These are phyloP conservation scores for Heritiera fomes DNA, from an alignment of 345 rosid species.

Conservation along the genomic window DNA sequence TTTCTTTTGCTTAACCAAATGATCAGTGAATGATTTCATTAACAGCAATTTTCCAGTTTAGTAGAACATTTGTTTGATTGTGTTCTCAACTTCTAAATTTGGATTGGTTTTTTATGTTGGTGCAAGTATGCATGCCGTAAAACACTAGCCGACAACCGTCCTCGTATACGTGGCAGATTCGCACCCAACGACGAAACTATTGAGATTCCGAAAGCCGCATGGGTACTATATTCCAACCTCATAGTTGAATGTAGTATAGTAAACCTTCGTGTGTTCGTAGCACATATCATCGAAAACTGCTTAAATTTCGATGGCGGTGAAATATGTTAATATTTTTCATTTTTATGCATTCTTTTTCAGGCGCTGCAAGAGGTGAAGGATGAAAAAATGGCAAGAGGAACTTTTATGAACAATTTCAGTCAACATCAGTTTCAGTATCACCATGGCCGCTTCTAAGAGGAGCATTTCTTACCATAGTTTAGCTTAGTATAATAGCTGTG, in stretches of 20 bases:
- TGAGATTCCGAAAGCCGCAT: constrained; percentile 61
- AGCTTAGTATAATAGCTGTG: neutral
- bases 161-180: constrained; percentile 94
- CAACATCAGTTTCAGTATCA: constrained; percentile 42
- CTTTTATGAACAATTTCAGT: constrained; percentile 12
- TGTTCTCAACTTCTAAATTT: neutral
- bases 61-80: neutral
- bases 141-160: constrained; percentile 91
- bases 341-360: constrained; percentile 26
- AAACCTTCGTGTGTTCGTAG: neutral
- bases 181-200: constrained; percentile 77
- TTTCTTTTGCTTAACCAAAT: neutral
- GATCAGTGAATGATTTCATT: too few relatives aligned
- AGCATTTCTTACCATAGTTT: neutral
- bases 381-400: constrained; percentile 25
- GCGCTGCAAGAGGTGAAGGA: constrained; percentile 57
- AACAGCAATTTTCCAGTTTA: too few relatives aligned
- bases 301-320: too few relatives aligned
- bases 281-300: neutral
- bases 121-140: constrained; percentile 88
- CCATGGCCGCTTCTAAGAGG: constrained; percentile 24
- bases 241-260: neutral
- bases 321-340: neutral
- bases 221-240: constrained; percentile 45
- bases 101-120: constrained; percentile 15